Evolutionary conservation across 2,329 filamentous ascomycete species (phyloP), one percentile per base, ranked within the genome.

Genomic region (Fusarium siculi): DNA sequence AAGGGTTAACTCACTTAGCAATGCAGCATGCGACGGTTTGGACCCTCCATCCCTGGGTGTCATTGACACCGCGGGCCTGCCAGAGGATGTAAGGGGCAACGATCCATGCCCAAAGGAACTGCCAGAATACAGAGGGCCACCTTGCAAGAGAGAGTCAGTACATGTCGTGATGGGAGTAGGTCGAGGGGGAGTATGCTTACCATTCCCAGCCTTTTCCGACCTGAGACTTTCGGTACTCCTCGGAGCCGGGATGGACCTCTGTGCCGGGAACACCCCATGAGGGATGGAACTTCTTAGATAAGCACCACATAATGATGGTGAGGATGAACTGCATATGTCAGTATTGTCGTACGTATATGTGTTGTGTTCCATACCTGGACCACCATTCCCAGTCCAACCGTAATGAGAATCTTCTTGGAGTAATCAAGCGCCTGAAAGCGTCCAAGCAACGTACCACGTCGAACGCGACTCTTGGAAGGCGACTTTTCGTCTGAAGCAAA

Each of bases 11-110:
- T 66, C 76, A 87, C 85, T 82, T 83, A 39, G 85, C 82, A 54
- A 87, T 72, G 69, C 83, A 84, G 79, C 85, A 88, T 7, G 81
- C 82, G 44, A 90, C 87, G 37, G 90, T 93, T 78, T 92, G 91
- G 10, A 87, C 77, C 16, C 90, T 85, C 91, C 91, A 93, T 63
- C 90, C 88, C 74, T 92, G 89, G 11, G 90, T 90, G 76, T 93
- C 91, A 36, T 85, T 85, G 73, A 93, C 89, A 28, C 85, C 82
- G 12, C 90, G 86, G 42, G 90, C 87, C 73, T 87, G 85, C 86
- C 87, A 92, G 8, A 93, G 85, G 69, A 92, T 84, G 74, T 87
- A 84, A 25, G 90, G 89, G 7, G 90, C 89, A 66, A 89, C 85
- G 49, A 90, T 78, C 86, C 88, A 91, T 19, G 89, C 85, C 90